Evolutionary conservation across 2,329 filamentous ascomycete species (phyloP), one percentile per base, ranked within the genome.

Genomic region (Chaetomiaceae sp.): DNA sequence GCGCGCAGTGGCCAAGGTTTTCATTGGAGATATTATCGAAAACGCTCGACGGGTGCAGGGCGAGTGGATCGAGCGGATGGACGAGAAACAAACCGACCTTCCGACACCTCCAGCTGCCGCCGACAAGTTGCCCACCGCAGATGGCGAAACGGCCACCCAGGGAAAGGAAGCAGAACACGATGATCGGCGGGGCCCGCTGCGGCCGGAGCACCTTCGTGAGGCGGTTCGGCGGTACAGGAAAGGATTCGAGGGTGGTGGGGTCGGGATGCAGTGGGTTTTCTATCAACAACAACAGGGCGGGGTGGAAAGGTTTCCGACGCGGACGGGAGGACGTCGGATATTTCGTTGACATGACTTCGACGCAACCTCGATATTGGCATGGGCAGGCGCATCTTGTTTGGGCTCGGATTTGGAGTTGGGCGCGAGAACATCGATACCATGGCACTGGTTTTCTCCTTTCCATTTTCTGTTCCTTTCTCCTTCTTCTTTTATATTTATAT

Each of bases 21-120:
- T 88, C 64, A 79, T 87, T 4, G 87, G 86, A 46, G 84, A 89
- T 55, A 75, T 92, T 42, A 85, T 91, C 55, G 86, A 89, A 65
- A 72, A 76, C 43, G 86, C 87, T 9, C 77, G 86, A 45, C 76
- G 79, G 38, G 78, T 90, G 10, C 87, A 90, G 63, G 75, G 76
- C 53, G 85, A 91, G 67, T 89, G 85, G 85, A 72, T 85, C 27
- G 72, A 74, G 1, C 75, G 77, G 5, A 67, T 70, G 13, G 76
- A 73, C 53, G 82, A 84, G 65, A 73, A 74, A 50, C 81, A 84
- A 58, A 74, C 73, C 9, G 79, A 80, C 8, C 62, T 78, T 2
- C 70, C 75, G 1, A 70, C 68, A 6, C 71, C 72, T 13, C 70
- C 72, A 5, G 64, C 66, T 6, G 68, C 66, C 19, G 63, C 62